Conservation (phyloP, 495 filamentous ascomycete species). For the Penicillium egyptiacum region DNA sequence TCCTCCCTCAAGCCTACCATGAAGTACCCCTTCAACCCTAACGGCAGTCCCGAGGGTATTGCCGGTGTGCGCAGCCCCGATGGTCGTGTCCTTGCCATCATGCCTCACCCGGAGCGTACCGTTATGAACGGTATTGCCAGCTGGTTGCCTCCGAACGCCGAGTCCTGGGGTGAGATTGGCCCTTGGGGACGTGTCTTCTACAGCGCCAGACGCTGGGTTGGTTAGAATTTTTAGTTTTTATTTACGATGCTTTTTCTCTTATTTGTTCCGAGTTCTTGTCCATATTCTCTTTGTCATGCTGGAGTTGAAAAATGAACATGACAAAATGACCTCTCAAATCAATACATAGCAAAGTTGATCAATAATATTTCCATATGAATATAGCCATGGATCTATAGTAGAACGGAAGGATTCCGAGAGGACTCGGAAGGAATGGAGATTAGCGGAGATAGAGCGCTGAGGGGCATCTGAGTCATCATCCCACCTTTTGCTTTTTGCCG, state of each 20-base stretch:
- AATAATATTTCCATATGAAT: constrained; percentile 1
- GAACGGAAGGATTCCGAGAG: too few relatives aligned
- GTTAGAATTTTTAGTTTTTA: constrained; percentile 41
- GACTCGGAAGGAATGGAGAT: too few relatives aligned
- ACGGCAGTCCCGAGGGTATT: constrained; percentile 85
- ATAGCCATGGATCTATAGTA: too few relatives aligned
- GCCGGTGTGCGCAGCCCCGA: constrained; percentile 77
- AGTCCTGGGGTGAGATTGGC: constrained; percentile 81
- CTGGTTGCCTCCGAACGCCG: constrained; percentile 64
- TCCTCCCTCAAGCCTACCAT: constrained; percentile 66
- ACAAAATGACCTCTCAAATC: constrained; percentile 1
- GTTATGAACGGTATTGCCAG: constrained; percentile 78
- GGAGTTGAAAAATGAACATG: constrained; percentile 5
- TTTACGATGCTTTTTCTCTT: constrained; percentile 5
- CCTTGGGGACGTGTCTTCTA: constrained; percentile 83
- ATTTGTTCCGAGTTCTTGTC: constrained; percentile 2
- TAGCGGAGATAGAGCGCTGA: too few relatives aligned
- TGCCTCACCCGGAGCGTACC: constrained; percentile 97
- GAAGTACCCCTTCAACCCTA: constrained; percentile 89
- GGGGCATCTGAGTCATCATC: too few relatives aligned
- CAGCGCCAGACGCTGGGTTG: constrained; percentile 83
- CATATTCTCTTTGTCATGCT: constrained; percentile 1
- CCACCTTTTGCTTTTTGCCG: too few relatives aligned
- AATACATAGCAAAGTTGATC: constrained; percentile 13
- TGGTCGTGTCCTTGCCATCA: constrained; percentile 87